Percentiles rank a stretch among this genome's conserved stretches.
Evolutionary conservation across 1,284 basidiomycete species (phyloP).

Genomic region (Ustilago trichophora): DNA sequence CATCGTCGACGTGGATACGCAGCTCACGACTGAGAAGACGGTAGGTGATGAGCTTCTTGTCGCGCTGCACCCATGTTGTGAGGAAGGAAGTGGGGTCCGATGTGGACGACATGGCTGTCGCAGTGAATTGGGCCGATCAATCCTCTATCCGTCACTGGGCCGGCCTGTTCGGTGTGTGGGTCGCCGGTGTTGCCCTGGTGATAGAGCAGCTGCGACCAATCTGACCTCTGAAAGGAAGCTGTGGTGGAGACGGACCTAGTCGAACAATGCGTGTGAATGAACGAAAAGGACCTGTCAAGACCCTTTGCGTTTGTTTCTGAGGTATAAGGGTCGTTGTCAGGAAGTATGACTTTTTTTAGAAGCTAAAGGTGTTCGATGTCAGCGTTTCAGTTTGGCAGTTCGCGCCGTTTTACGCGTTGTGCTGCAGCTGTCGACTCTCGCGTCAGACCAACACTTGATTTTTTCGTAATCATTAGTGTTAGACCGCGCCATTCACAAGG

Average conservation of each 20-base stretch:
- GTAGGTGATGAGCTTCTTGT: conserved; percentile 55
- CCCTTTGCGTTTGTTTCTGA: too few relatives aligned
- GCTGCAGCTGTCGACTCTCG: background rate
- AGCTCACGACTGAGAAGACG: conserved; percentile 53
- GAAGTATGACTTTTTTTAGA: background rate
- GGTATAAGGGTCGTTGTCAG: too few relatives aligned
- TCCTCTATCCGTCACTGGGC: background rate
- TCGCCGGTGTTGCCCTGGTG: background rate
- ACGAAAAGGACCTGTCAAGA: too few relatives aligned
- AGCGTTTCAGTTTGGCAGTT: background rate
- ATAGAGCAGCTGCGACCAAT: too few relatives aligned
- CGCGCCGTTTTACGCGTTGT: conserved; percentile 35
- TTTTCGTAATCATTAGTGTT: conserved; percentile 2
- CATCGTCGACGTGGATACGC: conserved; percentile 51
- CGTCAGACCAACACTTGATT: conserved; percentile 28
- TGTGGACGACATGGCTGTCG: conserved; percentile 16
- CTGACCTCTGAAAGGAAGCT: too few relatives aligned
- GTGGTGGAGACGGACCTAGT: too few relatives aligned
- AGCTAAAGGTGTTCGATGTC: background rate
- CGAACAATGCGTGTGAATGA: too few relatives aligned
- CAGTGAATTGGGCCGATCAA: background rate
- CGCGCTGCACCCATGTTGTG: conserved; percentile 44
- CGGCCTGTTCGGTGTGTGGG: background rate
- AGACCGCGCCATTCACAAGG: background rate
- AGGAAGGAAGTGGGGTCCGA: conserved; percentile 38